Evolutionary conservation across 1,284 basidiomycete genomes (phyloP), one percentile per base, ranked within the genome.

Genomic region (Sporisorium reilianum): DNA sequence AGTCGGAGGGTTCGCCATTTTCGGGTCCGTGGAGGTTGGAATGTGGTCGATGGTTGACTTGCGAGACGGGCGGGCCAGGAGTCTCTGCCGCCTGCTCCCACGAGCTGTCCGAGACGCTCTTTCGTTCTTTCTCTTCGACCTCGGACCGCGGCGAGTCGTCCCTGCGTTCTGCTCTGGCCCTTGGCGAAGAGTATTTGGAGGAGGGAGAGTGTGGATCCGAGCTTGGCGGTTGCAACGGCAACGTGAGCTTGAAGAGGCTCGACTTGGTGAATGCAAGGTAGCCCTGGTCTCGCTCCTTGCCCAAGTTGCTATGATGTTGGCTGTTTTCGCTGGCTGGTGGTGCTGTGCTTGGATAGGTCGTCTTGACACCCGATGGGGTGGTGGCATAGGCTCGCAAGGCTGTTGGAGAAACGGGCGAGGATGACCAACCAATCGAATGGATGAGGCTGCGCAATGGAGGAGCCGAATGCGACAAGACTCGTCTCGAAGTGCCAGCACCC

Each of bases 181-280:
- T 64, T 3, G 70, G 54, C 7, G 71, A 69, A 26, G 64, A 67
- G 32, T 25, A 26, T 30, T 67, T 77, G 32, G 72, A 77, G 9
- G 75, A 52, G 12, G 58, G 57, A 6, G 69, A 75, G 11, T 25
- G 7, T 1, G 71, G 65, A 34, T 70, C 67, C 3, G 64, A 44
- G 32, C 72, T 67, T 20, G 71, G 72, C 9, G 75, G 73, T 23
- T 61, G 66, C 12, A 77, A 58, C 1, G 75, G 75, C 3, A 77
- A 55, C 0, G 75, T 77, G 25, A 77, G 64, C 63, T 80, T 80
- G 76, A 80, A 80, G 42, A 80, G 78, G 16, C 76, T 78, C 20
- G 78, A 66, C 58, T 80, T 78, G 28, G 79, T 80, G 49, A 80
- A 80, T 16, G 77, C 73, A 16, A 80, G 71, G 52, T 80, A 79